Evolutionary conservation across 257 asterid species (phyloP).

Genomic region (Misopates orontium): DNA sequence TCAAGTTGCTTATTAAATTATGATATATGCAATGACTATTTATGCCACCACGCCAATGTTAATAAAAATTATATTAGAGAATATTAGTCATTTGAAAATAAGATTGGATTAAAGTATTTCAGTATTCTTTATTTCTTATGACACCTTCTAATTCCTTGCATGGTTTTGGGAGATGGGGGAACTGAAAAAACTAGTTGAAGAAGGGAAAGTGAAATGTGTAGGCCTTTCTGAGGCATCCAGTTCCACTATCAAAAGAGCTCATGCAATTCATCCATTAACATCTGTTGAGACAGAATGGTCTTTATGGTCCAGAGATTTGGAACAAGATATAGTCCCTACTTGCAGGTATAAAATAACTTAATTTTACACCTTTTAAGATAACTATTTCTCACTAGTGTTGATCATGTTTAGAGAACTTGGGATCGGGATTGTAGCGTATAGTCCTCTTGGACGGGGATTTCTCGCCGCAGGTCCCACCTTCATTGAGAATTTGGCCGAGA

Average conservation of each 20-base stretch:
- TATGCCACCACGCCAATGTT: too few species aligned
- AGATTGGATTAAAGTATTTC: too few species aligned
- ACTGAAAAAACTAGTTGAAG: slow-evolving; percentile 53
- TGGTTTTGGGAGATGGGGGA: slow-evolving; percentile 50
- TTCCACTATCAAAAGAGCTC: slow-evolving; percentile 62
- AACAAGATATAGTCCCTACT: slow-evolving; percentile 50
- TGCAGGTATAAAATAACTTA: slow-evolving; percentile 46
- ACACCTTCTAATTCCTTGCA: too few species aligned
- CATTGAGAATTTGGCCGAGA: slow-evolving; percentile 33
- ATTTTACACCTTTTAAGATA: too few species aligned
- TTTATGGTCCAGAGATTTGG: slow-evolving; percentile 54
- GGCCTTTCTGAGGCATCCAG: slow-evolving; percentile 62
- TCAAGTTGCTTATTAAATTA: too few species aligned
- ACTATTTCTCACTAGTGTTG: too few species aligned
- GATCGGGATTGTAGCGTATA: slow-evolving; percentile 54
- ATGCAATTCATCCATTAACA: slow-evolving; percentile 56
- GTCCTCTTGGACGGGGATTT: slow-evolving; percentile 60
- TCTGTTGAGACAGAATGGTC: slow-evolving; percentile 67
- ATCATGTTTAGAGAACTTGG: slow-evolving; percentile 56
- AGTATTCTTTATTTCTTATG: too few species aligned
- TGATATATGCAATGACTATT: too few species aligned
- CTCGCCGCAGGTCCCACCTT: slow-evolving; percentile 46
- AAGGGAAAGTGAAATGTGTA: slow-evolving; percentile 56
- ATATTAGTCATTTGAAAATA: too few species aligned
- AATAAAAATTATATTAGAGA: too few species aligned